Evolutionary conservation across 176 grass and related monocot species (phyloP).

Genomic region (Zea mays): DNA sequence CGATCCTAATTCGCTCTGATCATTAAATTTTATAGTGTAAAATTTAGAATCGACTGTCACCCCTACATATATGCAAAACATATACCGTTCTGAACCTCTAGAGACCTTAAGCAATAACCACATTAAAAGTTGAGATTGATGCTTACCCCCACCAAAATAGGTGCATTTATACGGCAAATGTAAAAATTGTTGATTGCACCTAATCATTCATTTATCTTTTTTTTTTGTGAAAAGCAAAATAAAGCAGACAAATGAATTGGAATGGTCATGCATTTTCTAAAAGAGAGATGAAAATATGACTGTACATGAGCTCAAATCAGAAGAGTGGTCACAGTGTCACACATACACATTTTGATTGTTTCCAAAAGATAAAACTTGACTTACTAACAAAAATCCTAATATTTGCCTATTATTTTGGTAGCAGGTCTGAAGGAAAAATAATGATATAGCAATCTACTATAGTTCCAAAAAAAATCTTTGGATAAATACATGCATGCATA

Average conservation of each 20-base stretch:
- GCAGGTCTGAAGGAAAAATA: neutral
- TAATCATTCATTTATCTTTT: constrained; percentile 13
- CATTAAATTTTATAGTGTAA: no score
- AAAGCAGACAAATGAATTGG: neutral
- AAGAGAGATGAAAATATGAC: constrained; percentile 21
- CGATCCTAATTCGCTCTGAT: no score
- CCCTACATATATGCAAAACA: neutral
- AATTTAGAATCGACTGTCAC: no score
- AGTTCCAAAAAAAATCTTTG: neutral
- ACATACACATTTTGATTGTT: neutral
- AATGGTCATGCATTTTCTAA: neutral
- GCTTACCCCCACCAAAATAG: neutral
- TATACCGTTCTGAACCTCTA: neutral
- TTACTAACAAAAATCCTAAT: neutral
- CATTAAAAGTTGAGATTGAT: neutral
- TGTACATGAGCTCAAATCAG: neutral
- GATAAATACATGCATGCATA: neutral
- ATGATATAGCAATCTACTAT: neutral
- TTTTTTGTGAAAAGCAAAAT: neutral
- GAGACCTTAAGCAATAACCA: neutral
- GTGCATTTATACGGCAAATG: neutral
- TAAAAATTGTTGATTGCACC: neutral
- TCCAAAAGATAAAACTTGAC: neutral
- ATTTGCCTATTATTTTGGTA: neutral
- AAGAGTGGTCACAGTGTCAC: neutral